Conservation (phyloP, 257 asterid genomes). For the Lycium barbarum region DNA sequence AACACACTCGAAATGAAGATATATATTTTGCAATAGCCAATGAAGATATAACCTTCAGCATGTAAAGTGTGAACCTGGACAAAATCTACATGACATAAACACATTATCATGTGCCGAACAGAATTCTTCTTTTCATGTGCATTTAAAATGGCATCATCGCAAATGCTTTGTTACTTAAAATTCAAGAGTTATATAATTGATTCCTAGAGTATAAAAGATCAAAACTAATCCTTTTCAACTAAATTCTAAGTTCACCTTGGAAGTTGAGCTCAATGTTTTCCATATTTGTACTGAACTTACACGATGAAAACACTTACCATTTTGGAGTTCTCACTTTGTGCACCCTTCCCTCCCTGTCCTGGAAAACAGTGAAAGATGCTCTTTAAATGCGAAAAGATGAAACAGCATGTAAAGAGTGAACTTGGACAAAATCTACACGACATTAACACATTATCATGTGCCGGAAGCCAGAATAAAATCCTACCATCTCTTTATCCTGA, state of each 20-base stretch:
- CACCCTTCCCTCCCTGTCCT: background rate
- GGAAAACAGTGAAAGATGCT: conserved; percentile 12
- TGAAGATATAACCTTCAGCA: background rate
- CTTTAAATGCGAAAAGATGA: background rate
- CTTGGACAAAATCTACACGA: conserved; percentile 18
- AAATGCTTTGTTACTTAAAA: conserved; percentile 3
- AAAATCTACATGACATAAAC: conserved; percentile 25
- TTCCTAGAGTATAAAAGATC: background rate
- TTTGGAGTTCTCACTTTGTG: background rate
- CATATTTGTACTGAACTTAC: background rate
- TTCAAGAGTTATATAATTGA: background rate
- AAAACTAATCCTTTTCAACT: background rate
- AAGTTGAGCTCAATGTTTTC: background rate
- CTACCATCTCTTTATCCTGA: conserved; percentile 8
- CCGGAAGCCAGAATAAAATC: background rate
- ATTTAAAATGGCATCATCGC: background rate
- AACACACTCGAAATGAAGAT: conserved; percentile 24
- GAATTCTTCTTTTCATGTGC: conserved; percentile 23
- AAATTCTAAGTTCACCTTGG: background rate
- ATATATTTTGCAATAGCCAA: conserved; percentile 18
- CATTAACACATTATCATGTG: conserved; percentile 20
- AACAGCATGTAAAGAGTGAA: background rate
- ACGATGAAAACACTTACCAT: background rate
- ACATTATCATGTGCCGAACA: conserved; percentile 12
- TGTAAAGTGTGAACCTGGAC: background rate